Conservation (phyloP, 2,329 filamentous ascomycete genomes). For the Macrophomina pseudophaseolina region DNA sequence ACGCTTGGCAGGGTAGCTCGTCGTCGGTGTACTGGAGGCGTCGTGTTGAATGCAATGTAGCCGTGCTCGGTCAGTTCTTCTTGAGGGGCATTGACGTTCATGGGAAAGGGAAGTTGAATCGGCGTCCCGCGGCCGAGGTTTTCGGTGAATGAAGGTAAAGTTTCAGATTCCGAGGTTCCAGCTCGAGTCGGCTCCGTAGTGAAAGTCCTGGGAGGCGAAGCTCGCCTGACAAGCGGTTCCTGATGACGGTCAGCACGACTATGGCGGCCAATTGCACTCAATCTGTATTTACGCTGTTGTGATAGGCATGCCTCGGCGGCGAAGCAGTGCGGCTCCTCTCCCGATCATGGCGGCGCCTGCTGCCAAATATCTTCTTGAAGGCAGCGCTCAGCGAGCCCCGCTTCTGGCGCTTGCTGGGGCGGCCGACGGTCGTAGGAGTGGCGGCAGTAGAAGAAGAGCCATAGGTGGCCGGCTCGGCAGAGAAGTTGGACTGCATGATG, state of each 20-base stretch:
- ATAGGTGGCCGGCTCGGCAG: not conserved
- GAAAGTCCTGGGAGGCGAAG: conserved; percentile 16
- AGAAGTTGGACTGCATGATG: conserved; percentile 30
- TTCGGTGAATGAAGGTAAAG: conserved; percentile 33
- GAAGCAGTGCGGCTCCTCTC: conserved; percentile 28
- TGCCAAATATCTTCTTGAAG: conserved; percentile 46
- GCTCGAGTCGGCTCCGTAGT: not conserved
- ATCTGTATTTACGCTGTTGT: conserved; percentile 39
- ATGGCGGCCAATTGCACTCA: not conserved
- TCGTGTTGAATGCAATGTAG: conserved; percentile 40
- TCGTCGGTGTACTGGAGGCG: conserved; percentile 35
- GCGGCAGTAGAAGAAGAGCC: conserved; percentile 31
- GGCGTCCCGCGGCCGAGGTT: conserved; percentile 41
- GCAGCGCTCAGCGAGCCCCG: conserved; percentile 43
- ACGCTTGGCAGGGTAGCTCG: conserved; percentile 44
- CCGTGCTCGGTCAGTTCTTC: conserved; percentile 32
- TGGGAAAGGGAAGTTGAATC: conserved; percentile 45
- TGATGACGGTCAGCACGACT: conserved; percentile 17
- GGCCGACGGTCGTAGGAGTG: conserved; percentile 37
- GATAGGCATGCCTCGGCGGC: conserved; percentile 39
- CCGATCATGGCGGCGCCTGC: conserved; percentile 36
- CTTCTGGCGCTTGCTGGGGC: conserved; percentile 36
- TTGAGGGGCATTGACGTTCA: conserved; percentile 48
- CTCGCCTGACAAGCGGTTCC: conserved; percentile 11
- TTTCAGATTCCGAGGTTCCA: conserved; percentile 6